Evolutionary conservation across 345 rosid species (phyloP).

Genomic region (Kandelia obovata): DNA sequence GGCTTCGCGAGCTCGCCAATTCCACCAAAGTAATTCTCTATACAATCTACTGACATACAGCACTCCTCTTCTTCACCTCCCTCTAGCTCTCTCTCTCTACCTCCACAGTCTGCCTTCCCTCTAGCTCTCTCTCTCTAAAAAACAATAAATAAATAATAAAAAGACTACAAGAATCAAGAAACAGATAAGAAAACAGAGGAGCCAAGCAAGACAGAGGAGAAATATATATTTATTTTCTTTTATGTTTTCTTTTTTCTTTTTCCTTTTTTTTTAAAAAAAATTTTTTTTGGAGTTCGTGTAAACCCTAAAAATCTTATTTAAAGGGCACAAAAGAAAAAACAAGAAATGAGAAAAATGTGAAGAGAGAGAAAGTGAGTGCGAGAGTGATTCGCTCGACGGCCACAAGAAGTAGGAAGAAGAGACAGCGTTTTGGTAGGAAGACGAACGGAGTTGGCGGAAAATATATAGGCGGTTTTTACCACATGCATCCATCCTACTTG

Average conservation of each 20-base stretch:
- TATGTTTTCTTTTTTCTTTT: not conserved
- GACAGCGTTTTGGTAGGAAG: not conserved
- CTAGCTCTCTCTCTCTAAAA: not conserved
- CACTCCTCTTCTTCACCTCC: slow-evolving; percentile 27
- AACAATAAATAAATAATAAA: too few relatives aligned
- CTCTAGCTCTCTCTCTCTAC: not conserved
- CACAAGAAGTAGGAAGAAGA: not conserved
- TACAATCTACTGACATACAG: slow-evolving; percentile 94
- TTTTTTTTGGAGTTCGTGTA: not conserved
- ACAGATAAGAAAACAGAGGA: not conserved
- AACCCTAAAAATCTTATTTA: too few relatives aligned
- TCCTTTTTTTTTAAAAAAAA: not conserved
- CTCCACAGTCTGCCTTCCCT: not conserved
- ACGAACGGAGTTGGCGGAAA: not conserved
- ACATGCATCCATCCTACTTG: slow-evolving; percentile 17
- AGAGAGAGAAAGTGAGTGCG: not conserved
- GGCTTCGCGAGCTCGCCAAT: slow-evolving; percentile 82
- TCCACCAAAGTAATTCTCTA: slow-evolving; percentile 62
- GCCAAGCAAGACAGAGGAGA: too few relatives aligned
- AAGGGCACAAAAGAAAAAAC: not conserved
- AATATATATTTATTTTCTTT: not conserved
- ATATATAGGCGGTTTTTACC: not conserved
- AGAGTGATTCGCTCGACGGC: not conserved
- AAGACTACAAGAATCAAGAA: slow-evolving; percentile 1
- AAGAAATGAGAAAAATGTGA: too few relatives aligned